A percentile compares a stretch with the other conserved stretches of the same genome.
Conservation (phyloP, 495 filamentous ascomycete genomes). For the Aspergillus wentii region DNA sequence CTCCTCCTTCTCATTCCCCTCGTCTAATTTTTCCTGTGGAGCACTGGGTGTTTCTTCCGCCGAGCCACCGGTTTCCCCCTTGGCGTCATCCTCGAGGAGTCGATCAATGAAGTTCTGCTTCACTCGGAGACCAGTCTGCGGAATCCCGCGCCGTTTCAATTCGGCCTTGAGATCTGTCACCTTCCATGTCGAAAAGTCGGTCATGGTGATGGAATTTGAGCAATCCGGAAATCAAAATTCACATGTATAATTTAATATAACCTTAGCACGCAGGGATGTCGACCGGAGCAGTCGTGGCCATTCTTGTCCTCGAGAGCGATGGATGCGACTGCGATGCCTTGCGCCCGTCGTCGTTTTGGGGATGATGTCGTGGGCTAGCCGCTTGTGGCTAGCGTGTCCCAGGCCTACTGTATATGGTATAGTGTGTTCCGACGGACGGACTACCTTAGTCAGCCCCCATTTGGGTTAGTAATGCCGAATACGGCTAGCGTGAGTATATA, state of each 20-base stretch:
- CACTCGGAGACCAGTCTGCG: conserved; percentile 46
- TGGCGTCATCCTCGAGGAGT: conserved; percentile 39
- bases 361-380: conserved; percentile 26
- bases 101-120: conserved; percentile 45
- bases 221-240: not conserved
- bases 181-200: conserved; percentile 48
- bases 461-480: too few relatives aligned
- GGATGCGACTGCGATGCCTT: conserved; percentile 24
- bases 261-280: too few relatives aligned
- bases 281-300: too few relatives aligned
- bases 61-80: conserved; percentile 12
- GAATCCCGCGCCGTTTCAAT: conserved; percentile 45
- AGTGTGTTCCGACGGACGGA: not conserved
- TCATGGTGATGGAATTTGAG: conserved; percentile 25
- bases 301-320: too few relatives aligned
- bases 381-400: not conserved
- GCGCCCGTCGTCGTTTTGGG: conserved; percentile 17
- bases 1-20: conserved; percentile 7
- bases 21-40: conserved; percentile 6
- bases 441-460: not conserved
- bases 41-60: conserved; percentile 10
- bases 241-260: not conserved
- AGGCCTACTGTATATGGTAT: not conserved
- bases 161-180: conserved; percentile 51
- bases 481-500: too few relatives aligned